These are phyloP conservation scores for Clonostachys solani DNA, from an alignment of 2,329 filamentous ascomycete genomes.

Conservation along the genomic window DNA sequence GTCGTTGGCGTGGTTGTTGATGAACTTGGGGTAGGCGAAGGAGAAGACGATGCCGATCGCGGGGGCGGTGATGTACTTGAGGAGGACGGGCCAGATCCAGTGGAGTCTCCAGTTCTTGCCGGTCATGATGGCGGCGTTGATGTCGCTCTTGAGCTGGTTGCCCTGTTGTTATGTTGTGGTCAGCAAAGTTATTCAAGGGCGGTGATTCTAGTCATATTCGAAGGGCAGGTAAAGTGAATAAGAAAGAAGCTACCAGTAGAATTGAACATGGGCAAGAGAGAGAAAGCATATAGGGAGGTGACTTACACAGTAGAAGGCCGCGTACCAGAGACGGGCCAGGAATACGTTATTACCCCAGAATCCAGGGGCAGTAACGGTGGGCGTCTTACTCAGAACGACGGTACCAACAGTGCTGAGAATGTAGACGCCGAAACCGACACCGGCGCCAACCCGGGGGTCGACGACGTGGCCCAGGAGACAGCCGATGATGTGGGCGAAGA, in stretches of 20 bases:
- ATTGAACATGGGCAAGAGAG: neutral
- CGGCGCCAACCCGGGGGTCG: slow-evolving; percentile 30
- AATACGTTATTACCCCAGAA: slow-evolving; percentile 34
- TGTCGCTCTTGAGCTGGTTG: slow-evolving; percentile 45
- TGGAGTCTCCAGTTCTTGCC: slow-evolving; percentile 49
- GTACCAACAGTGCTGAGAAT: slow-evolving; percentile 26
- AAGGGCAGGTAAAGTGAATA: too few relatives aligned
- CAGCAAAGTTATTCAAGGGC: too few relatives aligned
- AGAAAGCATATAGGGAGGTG: neutral
- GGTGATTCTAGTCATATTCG: too few relatives aligned
- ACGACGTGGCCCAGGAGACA: slow-evolving; percentile 35
- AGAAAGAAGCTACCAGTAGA: neutral
- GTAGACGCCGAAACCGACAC: slow-evolving; percentile 39
- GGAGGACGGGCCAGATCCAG: slow-evolving; percentile 34
- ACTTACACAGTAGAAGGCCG: slow-evolving; percentile 47
- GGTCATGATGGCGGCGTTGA: slow-evolving; percentile 40
- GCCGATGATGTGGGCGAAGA: slow-evolving; percentile 40
- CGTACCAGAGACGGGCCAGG: slow-evolving; percentile 40
- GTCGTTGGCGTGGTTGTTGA: slow-evolving; percentile 24
- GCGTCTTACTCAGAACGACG: slow-evolving; percentile 25
- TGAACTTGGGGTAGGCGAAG: slow-evolving; percentile 39
- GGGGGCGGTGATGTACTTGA: slow-evolving; percentile 38
- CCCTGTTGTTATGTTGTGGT: slow-evolving; percentile 25
- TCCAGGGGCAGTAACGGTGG: slow-evolving; percentile 22
- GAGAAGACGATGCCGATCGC: slow-evolving; percentile 39